These are phyloP conservation scores for Coemansia erecta DNA, from an alignment of 192 early-diverging fungal genomes.

Conservation along the genomic window DNA sequence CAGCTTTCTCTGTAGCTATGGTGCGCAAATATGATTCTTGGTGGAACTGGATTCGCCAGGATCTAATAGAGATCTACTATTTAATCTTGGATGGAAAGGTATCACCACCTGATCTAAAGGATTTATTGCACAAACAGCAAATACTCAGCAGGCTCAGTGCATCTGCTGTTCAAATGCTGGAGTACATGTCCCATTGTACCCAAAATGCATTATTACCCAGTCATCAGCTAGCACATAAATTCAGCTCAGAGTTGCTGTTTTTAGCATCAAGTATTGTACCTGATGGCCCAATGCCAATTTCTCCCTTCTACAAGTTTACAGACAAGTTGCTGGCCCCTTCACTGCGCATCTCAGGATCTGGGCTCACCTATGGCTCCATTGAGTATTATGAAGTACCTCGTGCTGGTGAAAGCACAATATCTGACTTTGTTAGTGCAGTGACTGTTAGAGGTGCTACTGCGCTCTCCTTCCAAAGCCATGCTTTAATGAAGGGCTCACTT, in stretches of 20 bases:
- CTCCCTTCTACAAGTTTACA: constrained; percentile 88
- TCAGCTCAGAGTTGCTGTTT: constrained; percentile 71
- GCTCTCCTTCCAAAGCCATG: not conserved
- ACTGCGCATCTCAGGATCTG: constrained; percentile 35
- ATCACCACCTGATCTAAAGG: constrained; percentile 74
- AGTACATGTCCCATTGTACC: constrained; percentile 69
- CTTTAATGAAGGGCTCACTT: not conserved
- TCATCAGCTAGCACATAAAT: constrained; percentile 69
- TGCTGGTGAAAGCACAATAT: constrained; percentile 13
- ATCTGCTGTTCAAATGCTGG: constrained; percentile 69
- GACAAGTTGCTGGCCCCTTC: constrained; percentile 72
- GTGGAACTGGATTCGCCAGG: constrained; percentile 89
- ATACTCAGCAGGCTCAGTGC: constrained; percentile 85
- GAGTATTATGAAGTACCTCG: constrained; percentile 27
- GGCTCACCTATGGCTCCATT: not conserved
- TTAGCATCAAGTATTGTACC: constrained; percentile 54
- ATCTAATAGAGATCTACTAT: constrained; percentile 58
- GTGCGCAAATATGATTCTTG: constrained; percentile 86
- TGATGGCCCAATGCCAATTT: constrained; percentile 57
- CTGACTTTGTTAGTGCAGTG: constrained; percentile 18
- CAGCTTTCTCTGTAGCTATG: constrained; percentile 72
- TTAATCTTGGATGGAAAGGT: constrained; percentile 81
- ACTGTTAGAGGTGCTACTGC: not conserved
- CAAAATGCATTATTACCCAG: constrained; percentile 64
- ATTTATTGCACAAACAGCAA: constrained; percentile 76